A percentile compares a stretch with the other conserved stretches of the same genome.
Conservation (phyloP, 129 eudicot species). For the Heracleum sosnowskyi region DNA sequence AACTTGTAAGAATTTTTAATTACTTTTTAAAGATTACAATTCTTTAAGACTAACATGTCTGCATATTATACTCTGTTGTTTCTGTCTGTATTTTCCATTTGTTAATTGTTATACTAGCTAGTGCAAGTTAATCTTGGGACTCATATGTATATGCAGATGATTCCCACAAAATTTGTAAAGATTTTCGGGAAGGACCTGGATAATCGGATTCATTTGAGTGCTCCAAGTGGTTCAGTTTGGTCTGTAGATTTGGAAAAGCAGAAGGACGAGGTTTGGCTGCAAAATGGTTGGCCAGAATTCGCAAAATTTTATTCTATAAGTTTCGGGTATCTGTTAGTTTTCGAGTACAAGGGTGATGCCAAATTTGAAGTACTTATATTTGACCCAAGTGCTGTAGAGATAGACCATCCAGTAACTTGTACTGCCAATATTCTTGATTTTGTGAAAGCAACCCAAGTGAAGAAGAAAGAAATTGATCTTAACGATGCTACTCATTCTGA, state of each 20-base stretch:
- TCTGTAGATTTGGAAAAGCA: not conserved
- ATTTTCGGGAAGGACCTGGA: not conserved
- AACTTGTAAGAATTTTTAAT: constrained; percentile 2
- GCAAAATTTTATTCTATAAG: too few relatives aligned
- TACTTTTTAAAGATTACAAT: too few relatives aligned
- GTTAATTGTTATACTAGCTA: too few relatives aligned
- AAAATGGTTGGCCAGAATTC: not conserved
- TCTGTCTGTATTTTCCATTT: too few relatives aligned
- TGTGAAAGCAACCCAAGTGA: not conserved
- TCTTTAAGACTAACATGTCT: too few relatives aligned
- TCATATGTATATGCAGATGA: not conserved
- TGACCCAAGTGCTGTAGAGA: too few relatives aligned
- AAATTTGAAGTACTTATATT: too few relatives aligned
- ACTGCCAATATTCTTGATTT: not conserved
- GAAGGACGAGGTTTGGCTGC: not conserved
- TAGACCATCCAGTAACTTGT: not conserved
- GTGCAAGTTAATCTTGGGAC: too few relatives aligned
- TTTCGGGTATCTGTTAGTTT: too few relatives aligned
- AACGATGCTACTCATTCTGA: not conserved
- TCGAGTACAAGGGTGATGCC: too few relatives aligned
- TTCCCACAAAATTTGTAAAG: not conserved
- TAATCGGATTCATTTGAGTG: not conserved
- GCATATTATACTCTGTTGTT: too few relatives aligned
- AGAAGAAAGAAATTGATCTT: not conserved
- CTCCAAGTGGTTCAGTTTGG: not conserved